Conservation (phyloP, 345 rosid species). For the Camelina laxa region DNA sequence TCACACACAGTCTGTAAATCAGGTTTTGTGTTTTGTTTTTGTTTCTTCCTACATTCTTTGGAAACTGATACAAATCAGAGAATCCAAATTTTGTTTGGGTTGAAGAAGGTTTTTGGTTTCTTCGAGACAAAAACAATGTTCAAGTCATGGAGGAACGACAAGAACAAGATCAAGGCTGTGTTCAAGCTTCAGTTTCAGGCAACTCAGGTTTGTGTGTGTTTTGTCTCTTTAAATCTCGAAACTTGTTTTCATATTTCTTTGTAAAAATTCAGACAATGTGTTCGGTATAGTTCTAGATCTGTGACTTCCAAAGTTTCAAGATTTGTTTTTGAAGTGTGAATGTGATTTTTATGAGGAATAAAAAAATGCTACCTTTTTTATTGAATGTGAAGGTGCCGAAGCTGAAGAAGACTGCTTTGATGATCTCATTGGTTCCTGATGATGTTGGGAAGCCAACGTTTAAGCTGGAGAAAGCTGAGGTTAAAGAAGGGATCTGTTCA, state of each 20-base stretch:
- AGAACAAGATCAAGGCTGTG: conserved; percentile 88
- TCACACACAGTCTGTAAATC: conserved; percentile 36
- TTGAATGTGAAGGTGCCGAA: conserved; percentile 64
- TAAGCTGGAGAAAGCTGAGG: conserved; percentile 70
- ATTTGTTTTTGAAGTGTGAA: conserved; percentile 8
- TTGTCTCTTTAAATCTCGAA: conserved; percentile 28
- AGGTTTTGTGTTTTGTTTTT: conserved; percentile 35
- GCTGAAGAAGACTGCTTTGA: conserved; percentile 78
- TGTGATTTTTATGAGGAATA: background rate
- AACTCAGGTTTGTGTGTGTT: conserved; percentile 68
- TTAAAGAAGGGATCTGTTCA: conserved; percentile 75
- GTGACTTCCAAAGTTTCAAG: background rate
- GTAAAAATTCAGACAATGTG: conserved; percentile 26
- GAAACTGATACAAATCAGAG: conserved; percentile 31
- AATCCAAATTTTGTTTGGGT: conserved; percentile 2
- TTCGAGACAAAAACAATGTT: conserved; percentile 61
- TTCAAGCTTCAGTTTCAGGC: conserved; percentile 93
- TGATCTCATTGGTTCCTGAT: conserved; percentile 87
- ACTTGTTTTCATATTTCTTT: background rate
- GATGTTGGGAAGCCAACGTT: conserved; percentile 88
- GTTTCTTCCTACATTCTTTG: conserved; percentile 36
- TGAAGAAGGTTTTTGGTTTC: conserved; percentile 28
- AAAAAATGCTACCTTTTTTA: conserved; percentile 22
- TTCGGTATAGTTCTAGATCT: conserved; percentile 36
- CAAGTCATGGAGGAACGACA: conserved; percentile 87